phyloP scores from a whole-genome alignment of 2,329 filamentous ascomycete genomes.

The Hirsutella thompsonii region DNA sequence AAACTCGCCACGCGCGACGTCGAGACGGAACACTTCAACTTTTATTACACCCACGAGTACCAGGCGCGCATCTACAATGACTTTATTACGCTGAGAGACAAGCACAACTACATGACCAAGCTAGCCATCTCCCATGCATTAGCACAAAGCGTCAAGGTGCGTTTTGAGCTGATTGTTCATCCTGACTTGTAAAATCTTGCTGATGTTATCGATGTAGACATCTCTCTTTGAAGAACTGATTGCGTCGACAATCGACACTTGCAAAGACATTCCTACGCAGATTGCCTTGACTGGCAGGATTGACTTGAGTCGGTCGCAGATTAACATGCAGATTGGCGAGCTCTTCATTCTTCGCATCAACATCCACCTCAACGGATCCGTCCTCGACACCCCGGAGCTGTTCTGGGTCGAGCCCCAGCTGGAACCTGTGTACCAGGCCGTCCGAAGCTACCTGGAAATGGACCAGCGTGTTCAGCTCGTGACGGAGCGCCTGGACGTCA shows the following conservation, averaged over 20 bases:
- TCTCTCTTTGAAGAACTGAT: slow-evolving; percentile 94
- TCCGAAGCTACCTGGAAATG: slow-evolving; percentile 93
- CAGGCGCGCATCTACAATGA: slow-evolving; percentile 99
- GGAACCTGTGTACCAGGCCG: slow-evolving; percentile 91
- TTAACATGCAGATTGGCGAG: slow-evolving; percentile 99
- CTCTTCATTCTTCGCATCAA: slow-evolving; percentile 96
- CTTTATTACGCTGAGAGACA: slow-evolving; percentile 89
- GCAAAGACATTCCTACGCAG: slow-evolving; percentile 84
- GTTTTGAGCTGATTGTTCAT: neutral
- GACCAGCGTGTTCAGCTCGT: slow-evolving; percentile 84
- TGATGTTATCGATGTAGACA: slow-evolving; percentile 40
- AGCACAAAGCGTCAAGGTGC: slow-evolving; percentile 84
- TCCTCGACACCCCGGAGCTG: slow-evolving; percentile 90
- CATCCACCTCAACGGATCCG: slow-evolving; percentile 92
- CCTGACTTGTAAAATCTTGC: neutral
- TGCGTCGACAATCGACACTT: slow-evolving; percentile 83
- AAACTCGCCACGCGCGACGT: slow-evolving; percentile 81
- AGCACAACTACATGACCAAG: slow-evolving; percentile 96
- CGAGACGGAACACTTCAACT: slow-evolving; percentile 96
- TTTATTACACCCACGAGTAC: slow-evolving; percentile 97
- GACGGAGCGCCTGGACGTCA: slow-evolving; percentile 76
- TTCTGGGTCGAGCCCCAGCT: slow-evolving; percentile 98
- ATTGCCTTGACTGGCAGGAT: slow-evolving; percentile 91
- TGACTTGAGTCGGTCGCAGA: slow-evolving; percentile 72
- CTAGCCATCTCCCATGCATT: slow-evolving; percentile 91